These are phyloP conservation scores for Plasmodium adleri DNA, from an alignment of 169 alveolate genomes.

Conservation along the genomic window DNA sequence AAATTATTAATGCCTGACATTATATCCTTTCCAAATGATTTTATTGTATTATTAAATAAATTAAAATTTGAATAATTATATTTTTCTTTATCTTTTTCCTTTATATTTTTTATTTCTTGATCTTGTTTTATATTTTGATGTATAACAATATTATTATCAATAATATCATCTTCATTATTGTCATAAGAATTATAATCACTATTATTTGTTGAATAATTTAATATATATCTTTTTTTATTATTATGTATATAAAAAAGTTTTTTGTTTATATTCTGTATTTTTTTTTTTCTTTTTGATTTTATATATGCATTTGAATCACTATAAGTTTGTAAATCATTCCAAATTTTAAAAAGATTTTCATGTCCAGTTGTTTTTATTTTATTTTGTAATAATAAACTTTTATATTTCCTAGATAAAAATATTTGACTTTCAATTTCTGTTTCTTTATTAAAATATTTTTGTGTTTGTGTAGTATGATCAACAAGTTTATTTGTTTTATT, in stretches of 20 bases:
- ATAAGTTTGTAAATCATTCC: background rate
- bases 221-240: background rate
- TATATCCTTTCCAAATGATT: slow-evolving; percentile 33
- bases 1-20: slow-evolving; percentile 40
- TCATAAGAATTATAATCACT: background rate
- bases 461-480: no score
- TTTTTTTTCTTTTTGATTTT: slow-evolving; percentile 23
- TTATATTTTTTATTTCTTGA: background rate
- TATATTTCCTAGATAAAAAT: background rate
- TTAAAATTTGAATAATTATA: background rate
- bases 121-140: background rate
- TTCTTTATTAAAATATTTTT: no score
- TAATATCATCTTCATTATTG: background rate
- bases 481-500: background rate
- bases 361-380: background rate
- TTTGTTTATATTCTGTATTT: slow-evolving; percentile 9
- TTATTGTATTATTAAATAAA: slow-evolving; percentile 16
- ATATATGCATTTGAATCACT: slow-evolving; percentile 50
- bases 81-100: background rate
- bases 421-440: no score
- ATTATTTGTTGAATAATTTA: background rate
- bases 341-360: background rate
- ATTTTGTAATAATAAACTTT: slow-evolving; percentile 3
- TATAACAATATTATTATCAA: background rate
- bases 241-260: slow-evolving; percentile 17